Base-by-base conservation (phyloP, 2,329 filamentous ascomycete genomes). In the Paracorniculantispora psalliotae region DNA sequence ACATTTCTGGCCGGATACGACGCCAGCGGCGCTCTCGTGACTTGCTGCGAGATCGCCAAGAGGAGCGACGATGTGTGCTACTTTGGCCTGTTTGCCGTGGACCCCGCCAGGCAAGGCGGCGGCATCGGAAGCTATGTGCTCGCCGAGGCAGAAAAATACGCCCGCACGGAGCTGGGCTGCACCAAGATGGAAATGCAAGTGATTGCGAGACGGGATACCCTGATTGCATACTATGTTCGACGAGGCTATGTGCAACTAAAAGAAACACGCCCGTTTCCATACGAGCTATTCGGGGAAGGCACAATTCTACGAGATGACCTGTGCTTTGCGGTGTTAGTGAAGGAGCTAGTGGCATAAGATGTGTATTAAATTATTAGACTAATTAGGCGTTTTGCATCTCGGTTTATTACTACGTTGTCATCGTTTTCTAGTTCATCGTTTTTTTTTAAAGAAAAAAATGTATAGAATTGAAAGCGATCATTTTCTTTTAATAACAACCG, bases 31-130 rank as follows among this genome's bases (percentile, higher is more conserved):
- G 41, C 53, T 0, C 68, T 77, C 2, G 67, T 76, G 2, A 72
- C 72, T n/a, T 80, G 78, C 70, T 79, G 76, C 65, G 77, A 80
- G 59, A 59, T 81, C 3, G 61, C 70, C 26, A 66, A 65, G 33
- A 68, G 65, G 19, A 60, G 62, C 26, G 61, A 62, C 28, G 66
- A 61, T 35, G 61, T 69, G 37, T 73, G 71, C 19, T 77, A 79
- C 66, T 79, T 81, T 54, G 77, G 77, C 53, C 71, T 81, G 37
- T 79, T 81, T 21, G 79, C 79, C 43, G 78, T 81, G 0, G 72
- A 77, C 39, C 75, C 76, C 2, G 57, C 58, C 4, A 62, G 68
- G 28, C 78, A 81, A 66, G 73, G 72, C 4, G 73, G 74, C 15
- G 79, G 79, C 0, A 64, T 81, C 47, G 79, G 79, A 0, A 65